Base-by-base conservation (phyloP, 2,329 filamentous ascomycete genomes). In the Penicillium sp. region DNA sequence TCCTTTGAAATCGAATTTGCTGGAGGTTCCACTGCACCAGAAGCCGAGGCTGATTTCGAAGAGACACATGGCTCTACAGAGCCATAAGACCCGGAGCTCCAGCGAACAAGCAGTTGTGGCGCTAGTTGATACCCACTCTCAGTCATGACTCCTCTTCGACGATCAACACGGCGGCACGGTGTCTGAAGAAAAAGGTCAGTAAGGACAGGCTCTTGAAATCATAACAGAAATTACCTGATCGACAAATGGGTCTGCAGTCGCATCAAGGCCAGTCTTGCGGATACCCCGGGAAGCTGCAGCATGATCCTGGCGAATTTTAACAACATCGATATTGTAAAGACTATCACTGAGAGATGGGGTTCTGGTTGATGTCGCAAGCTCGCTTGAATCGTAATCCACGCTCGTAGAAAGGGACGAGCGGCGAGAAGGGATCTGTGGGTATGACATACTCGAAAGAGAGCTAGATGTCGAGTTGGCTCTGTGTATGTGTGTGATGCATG, bases 381-480 rank as follows among this genome's bases (percentile, higher is more conserved):
- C 55, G 34, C 46, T 54, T 3, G 62, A 62, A 37, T 50, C 56
- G 21, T 55, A 49, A 21, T 50, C 57, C 18, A 46, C 23, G 42
- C 39, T 57, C 8, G 49, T 42, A 34, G 52, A 55, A 9, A 68
- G 58, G 13, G 69, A 72, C 1, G 69, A 70, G 16, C 52, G 52
- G 49, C 69, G 65, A 39, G 59, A 56, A 32, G 68, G 67, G 29
- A 70, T 69, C 9, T 47, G 51, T 44, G 64, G 60, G 40, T 62
- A 64, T 12, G 51, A 50, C 57, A 62, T 10, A 46, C 58, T 39
- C 45, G 42, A 52, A 40, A 58, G 18, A 41, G 50, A 50, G 21
- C 45, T 49, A 29, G 46, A 49, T 23, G 25, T 23, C 8, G 56
- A 55, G 31, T 40, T 51, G 37, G 39, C 27, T 21, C 31, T 45